These are phyloP conservation scores for Bonia amplexicaulis DNA, from an alignment of 176 grass and related monocot species.

Conservation along the genomic window DNA sequence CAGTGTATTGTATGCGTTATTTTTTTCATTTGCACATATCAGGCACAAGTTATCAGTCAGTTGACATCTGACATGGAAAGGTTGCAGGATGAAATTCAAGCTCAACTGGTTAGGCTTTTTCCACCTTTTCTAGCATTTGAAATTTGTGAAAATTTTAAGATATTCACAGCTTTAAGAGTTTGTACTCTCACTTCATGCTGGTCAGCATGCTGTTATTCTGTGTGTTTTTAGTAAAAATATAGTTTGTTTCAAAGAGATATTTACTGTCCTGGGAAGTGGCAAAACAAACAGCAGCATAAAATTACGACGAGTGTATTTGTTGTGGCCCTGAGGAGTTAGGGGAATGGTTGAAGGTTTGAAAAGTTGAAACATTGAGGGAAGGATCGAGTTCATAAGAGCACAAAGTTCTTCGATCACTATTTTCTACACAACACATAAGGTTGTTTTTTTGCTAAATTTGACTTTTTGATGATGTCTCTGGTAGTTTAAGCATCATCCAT, in stretches of 20 bases:
- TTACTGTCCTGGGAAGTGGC: background rate
- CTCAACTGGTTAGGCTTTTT: slow-evolving; percentile 70
- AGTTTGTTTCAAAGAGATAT: background rate
- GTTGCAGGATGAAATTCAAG: slow-evolving; percentile 83
- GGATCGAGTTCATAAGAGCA: background rate
- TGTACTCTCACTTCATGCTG: background rate
- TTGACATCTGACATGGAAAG: slow-evolving; percentile 90
- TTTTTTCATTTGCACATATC: slow-evolving; percentile 1
- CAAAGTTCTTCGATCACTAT: background rate
- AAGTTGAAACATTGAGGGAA: background rate
- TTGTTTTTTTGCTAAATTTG: background rate
- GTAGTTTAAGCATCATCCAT: background rate
- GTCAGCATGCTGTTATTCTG: background rate
- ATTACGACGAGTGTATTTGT: background rate
- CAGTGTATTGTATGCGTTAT: background rate
- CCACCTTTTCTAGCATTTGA: slow-evolving; percentile 18
- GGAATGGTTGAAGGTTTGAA: background rate
- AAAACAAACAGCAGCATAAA: background rate
- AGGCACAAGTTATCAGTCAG: slow-evolving; percentile 85
- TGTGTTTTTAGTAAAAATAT: background rate
- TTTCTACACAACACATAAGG: background rate
- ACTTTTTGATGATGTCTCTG: background rate
- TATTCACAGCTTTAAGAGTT: background rate
- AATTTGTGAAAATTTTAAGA: slow-evolving; percentile 5
- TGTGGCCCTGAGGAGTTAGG: background rate